Base-by-base conservation (phyloP, 306 rosid genomes). In the Psophocarpus tetragonolobus region DNA sequence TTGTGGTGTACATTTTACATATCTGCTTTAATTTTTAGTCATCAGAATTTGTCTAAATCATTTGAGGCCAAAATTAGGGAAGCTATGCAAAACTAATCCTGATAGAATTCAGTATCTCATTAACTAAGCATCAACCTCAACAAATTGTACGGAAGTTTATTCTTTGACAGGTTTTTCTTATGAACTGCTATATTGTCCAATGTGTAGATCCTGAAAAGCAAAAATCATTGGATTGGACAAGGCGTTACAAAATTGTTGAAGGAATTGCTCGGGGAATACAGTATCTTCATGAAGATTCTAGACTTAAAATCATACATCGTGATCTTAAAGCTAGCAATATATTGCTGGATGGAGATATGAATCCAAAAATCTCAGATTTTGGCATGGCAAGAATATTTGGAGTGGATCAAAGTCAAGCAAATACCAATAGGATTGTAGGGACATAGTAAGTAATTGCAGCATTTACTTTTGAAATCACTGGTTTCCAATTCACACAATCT, bases 251-350 rank as follows among this genome's bases (percentile, higher is more conserved):
- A 26, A 79, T 88, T 60, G 74, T 88, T 1, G 44, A 21, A 36
- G 90, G 91, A 0, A 66, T 85, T 63, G 90, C 87, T 24, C 80
- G 75, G 39, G 90, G 89, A 30, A 84, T 87, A 32, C 77, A 85
- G 17, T 88, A 87, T 68, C 87, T 88, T n/a, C 96, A 91, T 13
- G 87, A 88, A 68, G 89, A 88, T 30, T 89, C 90, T 6, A 69
- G 82, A 0, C 80, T 84, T 21, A 80, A 66, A 76, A 89, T 87
- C 9, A 85, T 91, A 0, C 89, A 91, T 24, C 80, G 89, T 13
- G 90, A 91, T 81, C 82, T 91, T 3, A 88, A 91, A 81, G 84
- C 86, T n/a, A 84, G 88, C 53, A 91, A 88, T 20, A 23, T 89
- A 15, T 71, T 91, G 5, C 61, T 88, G 41, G 93, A 87, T 18